These are phyloP conservation scores for Phytophthora colocasiae DNA, from an alignment of 352 stramenopile genomes.

Conservation along the genomic window DNA sequence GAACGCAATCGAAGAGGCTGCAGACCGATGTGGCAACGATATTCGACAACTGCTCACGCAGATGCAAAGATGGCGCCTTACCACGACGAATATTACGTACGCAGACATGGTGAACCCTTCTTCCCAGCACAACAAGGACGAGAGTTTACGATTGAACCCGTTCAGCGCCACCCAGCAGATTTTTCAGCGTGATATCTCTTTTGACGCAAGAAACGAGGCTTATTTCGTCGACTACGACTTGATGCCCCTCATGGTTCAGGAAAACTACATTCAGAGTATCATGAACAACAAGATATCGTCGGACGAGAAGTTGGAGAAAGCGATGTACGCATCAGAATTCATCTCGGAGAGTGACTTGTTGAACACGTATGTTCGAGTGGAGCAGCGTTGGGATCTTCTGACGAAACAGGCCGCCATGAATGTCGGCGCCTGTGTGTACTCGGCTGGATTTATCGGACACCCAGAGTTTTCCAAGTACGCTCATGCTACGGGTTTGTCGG, in stretches of 20 bases:
- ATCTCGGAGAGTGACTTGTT: conserved; percentile 89
- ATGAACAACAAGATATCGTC: conserved; percentile 75
- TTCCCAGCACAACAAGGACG: conserved; percentile 91
- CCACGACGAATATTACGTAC: conserved; percentile 84
- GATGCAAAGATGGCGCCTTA: conserved; percentile 97
- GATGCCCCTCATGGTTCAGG: conserved; percentile 97
- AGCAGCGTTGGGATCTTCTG: conserved; percentile 96
- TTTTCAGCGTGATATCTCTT: conserved; percentile 83
- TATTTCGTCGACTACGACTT: conserved; percentile 99
- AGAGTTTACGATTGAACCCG: conserved; percentile 93
- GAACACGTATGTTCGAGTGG: conserved; percentile 76
- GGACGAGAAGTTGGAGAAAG: conserved; percentile 83
- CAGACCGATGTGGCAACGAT: conserved; percentile 97
- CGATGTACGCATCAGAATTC: conserved; percentile 92
- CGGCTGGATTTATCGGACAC: conserved; percentile 88
- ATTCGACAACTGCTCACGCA: conserved; percentile 97
- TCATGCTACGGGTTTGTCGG: not conserved
- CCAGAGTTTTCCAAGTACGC: conserved; percentile 90
- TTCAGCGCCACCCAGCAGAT: conserved; percentile 96
- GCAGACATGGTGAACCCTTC: conserved; percentile 82
- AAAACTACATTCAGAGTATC: conserved; percentile 88
- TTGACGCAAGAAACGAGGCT: conserved; percentile 93
- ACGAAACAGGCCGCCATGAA: conserved; percentile 93
- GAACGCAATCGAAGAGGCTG: conserved; percentile 97
- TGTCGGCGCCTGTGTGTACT: conserved; percentile 85